Evolutionary conservation across 495 filamentous ascomycete species (phyloP), one percentile per base, ranked within the genome.

Genomic region (Aspergillus conjunctus): DNA sequence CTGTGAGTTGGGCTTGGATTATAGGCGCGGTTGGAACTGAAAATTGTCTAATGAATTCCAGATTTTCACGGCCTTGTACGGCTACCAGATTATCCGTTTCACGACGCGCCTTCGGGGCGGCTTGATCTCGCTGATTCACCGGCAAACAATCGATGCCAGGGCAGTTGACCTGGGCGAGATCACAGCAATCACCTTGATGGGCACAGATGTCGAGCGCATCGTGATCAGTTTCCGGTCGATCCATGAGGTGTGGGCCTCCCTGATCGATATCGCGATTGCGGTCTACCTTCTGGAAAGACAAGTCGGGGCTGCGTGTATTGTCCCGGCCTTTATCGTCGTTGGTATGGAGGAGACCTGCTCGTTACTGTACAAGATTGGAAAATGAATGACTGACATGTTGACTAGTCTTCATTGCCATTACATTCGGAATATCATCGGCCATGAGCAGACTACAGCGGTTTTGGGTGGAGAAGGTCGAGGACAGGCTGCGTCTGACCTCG

Each of bases 171-270:
- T 51, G 11, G 56, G 45, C 30, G 56, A 30, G 1, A 50, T 22
- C 9, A 51, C 56, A 9, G 56, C 31, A 1, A 39, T 58, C 3
- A 46, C 56, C 3, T 30, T 58, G 15, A 58, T 58, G 56, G 45
- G 56, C 15, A 58, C 56, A 7, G 56, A 58, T 11, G 45, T 58
- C 9, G 56, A 58, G 45, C 56, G 56, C 2, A 58, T 58, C 17
- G 34, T 30, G 4, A 18, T 7, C 9, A 44, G 56, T 3, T 39
- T 58, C 12, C n/a, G 17, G 2, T 37, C 17, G 10, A 33, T 58
- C 11, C 56, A 58, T 20, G 45, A 58, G 30, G 8, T 51, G n/a
- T 58, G 56, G 56, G 45, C 56, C 7, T 37, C 37, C 18, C 22
- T 58, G 56, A 15, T 51, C 6, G 56, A 58, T 11, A 46, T 58